Percentiles rank a stretch among this genome's conserved stretches.
Evolutionary conservation across 257 asterid species (phyloP).

Genomic region (Cruciata laevipes): DNA sequence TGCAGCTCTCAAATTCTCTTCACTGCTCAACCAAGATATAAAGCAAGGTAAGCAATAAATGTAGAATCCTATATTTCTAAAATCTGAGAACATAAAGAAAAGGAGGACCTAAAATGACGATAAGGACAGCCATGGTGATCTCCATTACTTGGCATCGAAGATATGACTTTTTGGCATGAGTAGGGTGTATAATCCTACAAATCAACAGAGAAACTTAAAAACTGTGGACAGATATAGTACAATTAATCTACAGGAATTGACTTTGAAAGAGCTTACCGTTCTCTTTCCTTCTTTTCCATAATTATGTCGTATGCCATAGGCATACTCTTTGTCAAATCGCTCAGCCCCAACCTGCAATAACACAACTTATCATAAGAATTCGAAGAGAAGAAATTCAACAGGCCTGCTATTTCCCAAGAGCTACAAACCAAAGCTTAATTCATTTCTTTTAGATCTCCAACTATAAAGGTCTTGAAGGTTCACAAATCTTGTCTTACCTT

Average conservation of each 20-base stretch:
- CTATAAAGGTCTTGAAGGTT: neutral
- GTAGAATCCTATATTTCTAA: neutral
- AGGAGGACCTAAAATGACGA: constrained; percentile 84
- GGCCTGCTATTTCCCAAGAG: no score
- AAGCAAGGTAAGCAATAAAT: constrained; percentile 3
- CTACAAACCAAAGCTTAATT: neutral
- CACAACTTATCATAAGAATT: neutral
- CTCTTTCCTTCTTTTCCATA: constrained; percentile 99
- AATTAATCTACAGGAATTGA: neutral
- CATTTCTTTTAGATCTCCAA: neutral
- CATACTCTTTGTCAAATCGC: constrained; percentile 92
- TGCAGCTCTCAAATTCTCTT: constrained; percentile 85
- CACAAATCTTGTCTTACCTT: constrained; percentile 39
- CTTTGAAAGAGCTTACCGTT: constrained; percentile 44
- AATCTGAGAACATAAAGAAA: constrained; percentile 11
- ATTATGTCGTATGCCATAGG: constrained; percentile 81
- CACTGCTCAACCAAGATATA: constrained; percentile 46
- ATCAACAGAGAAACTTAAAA: constrained; percentile 10
- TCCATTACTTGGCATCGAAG: constrained; percentile 81
- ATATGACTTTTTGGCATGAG: constrained; percentile 85
- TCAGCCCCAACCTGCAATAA: constrained; percentile 79
- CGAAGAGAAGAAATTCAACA: neutral
- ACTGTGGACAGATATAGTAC: neutral
- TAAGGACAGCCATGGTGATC: constrained; percentile 98
- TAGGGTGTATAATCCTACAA: constrained; percentile 95